Conservation (phyloP, 495 filamentous ascomycete species). For the Penicillium goetzii region DNA sequence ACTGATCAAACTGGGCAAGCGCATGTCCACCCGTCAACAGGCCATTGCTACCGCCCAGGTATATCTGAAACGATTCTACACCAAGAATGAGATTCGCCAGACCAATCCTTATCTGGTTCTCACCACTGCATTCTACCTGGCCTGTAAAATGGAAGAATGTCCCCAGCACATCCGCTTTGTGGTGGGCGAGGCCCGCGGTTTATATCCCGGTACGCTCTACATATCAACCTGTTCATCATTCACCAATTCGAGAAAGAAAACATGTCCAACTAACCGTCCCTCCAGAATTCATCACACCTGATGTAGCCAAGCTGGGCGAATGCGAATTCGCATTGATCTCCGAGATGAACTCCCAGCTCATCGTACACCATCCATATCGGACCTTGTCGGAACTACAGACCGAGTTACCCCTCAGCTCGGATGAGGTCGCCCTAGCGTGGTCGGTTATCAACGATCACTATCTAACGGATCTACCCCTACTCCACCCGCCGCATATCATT, state of each 20-base stretch:
- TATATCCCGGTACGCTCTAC: conserved; percentile 77
- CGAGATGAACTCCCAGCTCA: conserved; percentile 92
- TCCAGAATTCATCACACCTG: conserved; percentile 74
- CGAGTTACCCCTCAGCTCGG: conserved; percentile 69
- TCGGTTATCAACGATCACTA: conserved; percentile 96
- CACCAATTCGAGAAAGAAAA: background rate
- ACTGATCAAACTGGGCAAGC: conserved; percentile 77
- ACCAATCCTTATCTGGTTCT: conserved; percentile 94
- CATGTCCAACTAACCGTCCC: conserved; percentile 18
- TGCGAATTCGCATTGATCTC: conserved; percentile 96
- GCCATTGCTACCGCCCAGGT: conserved; percentile 92
- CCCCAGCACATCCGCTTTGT: conserved; percentile 94
- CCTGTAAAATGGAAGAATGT: conserved; percentile 98
- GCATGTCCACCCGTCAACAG: conserved; percentile 80
- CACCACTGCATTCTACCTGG: conserved; percentile 89
- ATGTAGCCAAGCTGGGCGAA: conserved; percentile 89
- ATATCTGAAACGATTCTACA: conserved; percentile 93
- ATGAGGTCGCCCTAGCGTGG: conserved; percentile 80
- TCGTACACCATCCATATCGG: conserved; percentile 96
- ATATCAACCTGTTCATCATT: background rate
- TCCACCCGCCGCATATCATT: conserved; percentile 87
- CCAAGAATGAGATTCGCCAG: conserved; percentile 83
- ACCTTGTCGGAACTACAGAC: conserved; percentile 74
- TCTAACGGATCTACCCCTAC: conserved; percentile 86
- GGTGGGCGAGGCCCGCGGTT: conserved; percentile 77